Percentiles rank a stretch among this genome's conserved stretches.
phyloP scores from a whole-genome alignment of 179 eudicot genomes.

The Silene coronaria region DNA sequence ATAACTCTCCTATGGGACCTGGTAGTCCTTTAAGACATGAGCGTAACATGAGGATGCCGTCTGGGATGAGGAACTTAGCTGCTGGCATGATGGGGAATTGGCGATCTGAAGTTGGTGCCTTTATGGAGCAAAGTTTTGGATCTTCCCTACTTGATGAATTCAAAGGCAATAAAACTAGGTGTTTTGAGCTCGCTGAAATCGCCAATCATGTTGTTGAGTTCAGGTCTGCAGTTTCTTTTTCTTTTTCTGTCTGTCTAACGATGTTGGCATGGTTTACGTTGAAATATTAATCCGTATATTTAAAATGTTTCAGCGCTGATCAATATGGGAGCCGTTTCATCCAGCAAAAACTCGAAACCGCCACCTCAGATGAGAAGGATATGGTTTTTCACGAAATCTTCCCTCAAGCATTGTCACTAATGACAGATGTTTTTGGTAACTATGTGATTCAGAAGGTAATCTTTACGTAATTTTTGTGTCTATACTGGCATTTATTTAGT shows the following conservation, averaged over 20 bases:
- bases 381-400: slow-evolving; percentile 87
- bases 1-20: slow-evolving; percentile 58
- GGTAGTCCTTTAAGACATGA: slow-evolving; percentile 66
- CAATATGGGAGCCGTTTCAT: slow-evolving; percentile 92
- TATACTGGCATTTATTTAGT: neutral
- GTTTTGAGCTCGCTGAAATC: slow-evolving; percentile 81
- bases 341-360: slow-evolving; percentile 92
- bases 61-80: slow-evolving; percentile 73
- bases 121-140: slow-evolving; percentile 58
- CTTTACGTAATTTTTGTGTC: neutral
- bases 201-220: slow-evolving; percentile 80
- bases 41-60: slow-evolving; percentile 51
- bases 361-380: slow-evolving; percentile 77
- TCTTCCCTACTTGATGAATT: slow-evolving; percentile 85
- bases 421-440: slow-evolving; percentile 98
- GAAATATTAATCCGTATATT: slow-evolving; percentile 2
- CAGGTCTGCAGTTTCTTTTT: slow-evolving; percentile 38
- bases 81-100: slow-evolving; percentile 70
- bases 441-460: slow-evolving; percentile 88
- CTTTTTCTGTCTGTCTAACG: neutral
- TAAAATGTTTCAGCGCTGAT: slow-evolving; percentile 58
- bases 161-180: slow-evolving; percentile 70
- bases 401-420: slow-evolving; percentile 76
- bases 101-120: slow-evolving; percentile 54
- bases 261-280: neutral